phyloP scores from a whole-genome alignment of 768 basidiomycete genomes.

The Suillus cothurnatus region DNA sequence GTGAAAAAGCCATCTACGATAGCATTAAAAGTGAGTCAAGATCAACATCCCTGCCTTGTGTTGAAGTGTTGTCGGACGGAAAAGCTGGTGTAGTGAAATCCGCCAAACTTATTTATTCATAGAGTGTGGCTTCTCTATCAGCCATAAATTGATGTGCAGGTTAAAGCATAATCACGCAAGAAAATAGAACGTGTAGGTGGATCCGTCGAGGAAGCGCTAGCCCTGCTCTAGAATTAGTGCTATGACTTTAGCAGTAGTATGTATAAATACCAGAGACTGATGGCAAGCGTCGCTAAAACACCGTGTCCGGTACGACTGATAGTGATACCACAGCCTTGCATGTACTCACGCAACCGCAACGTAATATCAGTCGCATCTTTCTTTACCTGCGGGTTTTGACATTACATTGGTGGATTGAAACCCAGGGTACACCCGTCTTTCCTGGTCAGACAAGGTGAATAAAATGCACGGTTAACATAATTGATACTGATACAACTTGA shows the following conservation, averaged over 20 bases:
- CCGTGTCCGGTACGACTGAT: background rate
- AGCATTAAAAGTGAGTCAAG: too few relatives aligned
- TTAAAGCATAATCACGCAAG: too few relatives aligned
- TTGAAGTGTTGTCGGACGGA: background rate
- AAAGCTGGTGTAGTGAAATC: too few relatives aligned
- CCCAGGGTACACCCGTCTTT: background rate
- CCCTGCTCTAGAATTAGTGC: background rate
- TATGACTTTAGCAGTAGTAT: background rate
- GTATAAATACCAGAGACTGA: background rate
- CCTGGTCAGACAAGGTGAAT: background rate
- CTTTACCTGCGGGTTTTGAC: too few relatives aligned
- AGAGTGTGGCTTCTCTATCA: too few relatives aligned
- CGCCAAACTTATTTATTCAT: too few relatives aligned
- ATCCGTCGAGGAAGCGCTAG: background rate
- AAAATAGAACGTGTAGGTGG: background rate
- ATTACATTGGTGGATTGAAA: background rate
- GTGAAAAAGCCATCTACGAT: constrained; percentile 1
- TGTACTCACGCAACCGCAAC: background rate
- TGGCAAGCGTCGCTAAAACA: background rate
- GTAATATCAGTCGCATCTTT: background rate
- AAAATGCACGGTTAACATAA: background rate
- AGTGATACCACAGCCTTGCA: background rate
- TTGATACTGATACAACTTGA: background rate
- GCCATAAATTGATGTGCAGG: too few relatives aligned
- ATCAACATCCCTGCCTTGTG: constrained; percentile 4